These are phyloP conservation scores for Fusarium sp. DNA, from an alignment of 2,329 filamentous ascomycete species.

Conservation along the genomic window DNA sequence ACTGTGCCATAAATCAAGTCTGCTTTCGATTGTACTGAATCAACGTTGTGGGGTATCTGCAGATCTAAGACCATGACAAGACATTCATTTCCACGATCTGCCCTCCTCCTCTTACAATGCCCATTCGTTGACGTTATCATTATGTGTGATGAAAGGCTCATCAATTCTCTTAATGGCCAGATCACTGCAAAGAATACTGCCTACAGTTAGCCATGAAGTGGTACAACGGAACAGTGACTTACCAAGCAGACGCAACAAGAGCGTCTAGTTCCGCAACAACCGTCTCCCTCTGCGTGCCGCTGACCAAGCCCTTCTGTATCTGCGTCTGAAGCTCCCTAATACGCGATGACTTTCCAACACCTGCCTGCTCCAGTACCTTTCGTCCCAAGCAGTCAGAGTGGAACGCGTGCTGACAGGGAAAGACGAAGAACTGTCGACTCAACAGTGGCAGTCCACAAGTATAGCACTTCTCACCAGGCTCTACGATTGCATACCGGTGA, in stretches of 20 bases:
- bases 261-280: conserved; percentile 90
- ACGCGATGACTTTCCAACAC: conserved; percentile 78
- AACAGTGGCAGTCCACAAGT: conserved; percentile 87
- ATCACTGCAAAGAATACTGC: conserved; percentile 91
- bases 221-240: conserved; percentile 48
- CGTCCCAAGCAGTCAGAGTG: conserved; percentile 93
- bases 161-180: conserved; percentile 94
- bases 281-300: conserved; percentile 79
- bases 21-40: conserved; percentile 26
- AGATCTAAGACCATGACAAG: conserved; percentile 46
- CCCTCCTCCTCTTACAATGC: conserved; percentile 62
- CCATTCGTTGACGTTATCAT: conserved; percentile 86
- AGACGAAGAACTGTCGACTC: conserved; percentile 95
- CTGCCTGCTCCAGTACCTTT: conserved; percentile 85
- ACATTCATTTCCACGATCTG: conserved; percentile 29
- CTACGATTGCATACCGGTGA: conserved; percentile 92
- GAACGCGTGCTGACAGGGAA: conserved; percentile 97
- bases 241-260: conserved; percentile 92
- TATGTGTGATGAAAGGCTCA: conserved; percentile 84
- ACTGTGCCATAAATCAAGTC: background rate
- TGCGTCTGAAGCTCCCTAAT: conserved; percentile 89
- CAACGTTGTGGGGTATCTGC: conserved; percentile 45
- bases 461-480: conserved; percentile 95
- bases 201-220: conserved; percentile 1
- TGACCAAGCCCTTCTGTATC: conserved; percentile 80